phyloP scores from a whole-genome alignment of 2,329 filamentous ascomycete genomes.

The Thermoascus crustaceus region DNA sequence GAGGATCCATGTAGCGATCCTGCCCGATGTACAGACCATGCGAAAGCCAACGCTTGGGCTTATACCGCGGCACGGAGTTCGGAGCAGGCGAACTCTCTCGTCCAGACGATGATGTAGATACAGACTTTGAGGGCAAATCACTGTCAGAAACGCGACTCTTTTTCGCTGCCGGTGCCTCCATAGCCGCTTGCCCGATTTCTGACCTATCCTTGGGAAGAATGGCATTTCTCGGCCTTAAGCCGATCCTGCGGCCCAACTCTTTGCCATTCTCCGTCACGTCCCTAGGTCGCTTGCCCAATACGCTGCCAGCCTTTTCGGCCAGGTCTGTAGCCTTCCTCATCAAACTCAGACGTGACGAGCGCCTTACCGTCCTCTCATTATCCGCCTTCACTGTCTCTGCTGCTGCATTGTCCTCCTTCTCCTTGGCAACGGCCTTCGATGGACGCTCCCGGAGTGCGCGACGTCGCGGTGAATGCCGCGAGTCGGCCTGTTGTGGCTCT shows the following conservation, averaged over 20 bases:
- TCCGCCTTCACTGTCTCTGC: slow-evolving; percentile 14
- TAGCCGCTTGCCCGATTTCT: slow-evolving; percentile 7
- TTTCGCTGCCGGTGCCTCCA: slow-evolving; percentile 29
- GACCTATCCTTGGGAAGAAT: slow-evolving; percentile 18
- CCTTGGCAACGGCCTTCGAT: slow-evolving; percentile 10
- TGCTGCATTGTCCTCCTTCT: slow-evolving; percentile 1
- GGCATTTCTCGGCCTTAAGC: slow-evolving; percentile 45
- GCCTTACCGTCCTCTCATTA: slow-evolving; percentile 24
- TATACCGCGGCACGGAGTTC: slow-evolving; percentile 22
- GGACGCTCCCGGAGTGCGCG: slow-evolving; percentile 25
- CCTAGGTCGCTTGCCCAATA: slow-evolving; percentile 54
- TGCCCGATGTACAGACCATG: slow-evolving; percentile 88
- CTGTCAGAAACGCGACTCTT: slow-evolving; percentile 36
- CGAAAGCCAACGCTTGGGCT: slow-evolving; percentile 65
- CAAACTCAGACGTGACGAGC: slow-evolving; percentile 37
- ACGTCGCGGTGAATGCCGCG: slow-evolving; percentile 17
- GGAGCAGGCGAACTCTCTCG: slow-evolving; percentile 13
- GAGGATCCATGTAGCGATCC: slow-evolving; percentile 41
- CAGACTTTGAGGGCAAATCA: slow-evolving; percentile 18
- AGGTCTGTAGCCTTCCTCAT: slow-evolving; percentile 37
- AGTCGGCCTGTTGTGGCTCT: slow-evolving; percentile 17
- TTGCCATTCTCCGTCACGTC: slow-evolving; percentile 48
- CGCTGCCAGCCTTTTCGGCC: slow-evolving; percentile 42
- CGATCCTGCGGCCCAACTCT: slow-evolving; percentile 49
- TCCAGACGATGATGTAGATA: slow-evolving; percentile 12